phyloP scores from a whole-genome alignment of 495 filamentous ascomycete species.

The Aspergillus diversus region DNA sequence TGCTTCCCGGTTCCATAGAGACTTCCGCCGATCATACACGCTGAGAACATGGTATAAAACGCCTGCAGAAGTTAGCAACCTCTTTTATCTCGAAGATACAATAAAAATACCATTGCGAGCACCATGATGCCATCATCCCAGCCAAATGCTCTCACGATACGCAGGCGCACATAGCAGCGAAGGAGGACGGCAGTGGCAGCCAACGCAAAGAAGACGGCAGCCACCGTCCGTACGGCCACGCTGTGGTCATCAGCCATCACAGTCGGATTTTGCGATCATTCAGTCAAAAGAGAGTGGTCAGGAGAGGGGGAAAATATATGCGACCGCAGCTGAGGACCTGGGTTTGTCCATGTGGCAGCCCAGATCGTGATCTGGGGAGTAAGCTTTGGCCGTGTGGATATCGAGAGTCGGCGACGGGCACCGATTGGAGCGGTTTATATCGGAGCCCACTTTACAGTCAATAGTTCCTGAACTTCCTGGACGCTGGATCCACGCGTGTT shows the following conservation, averaged over 20 bases:
- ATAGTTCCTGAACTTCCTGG: too few species aligned
- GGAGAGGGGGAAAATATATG: too few species aligned
- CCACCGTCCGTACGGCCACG: background rate
- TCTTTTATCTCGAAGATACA: background rate
- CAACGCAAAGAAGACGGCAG: background rate
- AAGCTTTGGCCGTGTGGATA: too few species aligned
- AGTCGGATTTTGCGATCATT: too few species aligned
- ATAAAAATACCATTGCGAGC: background rate
- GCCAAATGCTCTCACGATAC: background rate
- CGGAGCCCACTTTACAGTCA: too few species aligned
- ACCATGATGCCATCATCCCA: slow-evolving; percentile 3
- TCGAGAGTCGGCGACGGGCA: too few species aligned
- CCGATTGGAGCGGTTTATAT: too few species aligned
- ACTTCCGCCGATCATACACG: slow-evolving; percentile 22
- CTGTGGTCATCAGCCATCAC: background rate
- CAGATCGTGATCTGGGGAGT: too few species aligned
- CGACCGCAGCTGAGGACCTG: too few species aligned
- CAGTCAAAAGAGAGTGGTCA: too few species aligned
- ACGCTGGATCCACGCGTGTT: too few species aligned
- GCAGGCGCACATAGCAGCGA: background rate
- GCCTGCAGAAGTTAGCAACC: slow-evolving; percentile 2
- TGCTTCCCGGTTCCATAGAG: slow-evolving; percentile 21
- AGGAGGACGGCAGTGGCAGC: background rate
- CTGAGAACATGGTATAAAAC: slow-evolving; percentile 23
- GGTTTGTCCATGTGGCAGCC: too few species aligned